Base-by-base conservation (phyloP, 129 eudicot species). In the Glebionis coronaria region DNA sequence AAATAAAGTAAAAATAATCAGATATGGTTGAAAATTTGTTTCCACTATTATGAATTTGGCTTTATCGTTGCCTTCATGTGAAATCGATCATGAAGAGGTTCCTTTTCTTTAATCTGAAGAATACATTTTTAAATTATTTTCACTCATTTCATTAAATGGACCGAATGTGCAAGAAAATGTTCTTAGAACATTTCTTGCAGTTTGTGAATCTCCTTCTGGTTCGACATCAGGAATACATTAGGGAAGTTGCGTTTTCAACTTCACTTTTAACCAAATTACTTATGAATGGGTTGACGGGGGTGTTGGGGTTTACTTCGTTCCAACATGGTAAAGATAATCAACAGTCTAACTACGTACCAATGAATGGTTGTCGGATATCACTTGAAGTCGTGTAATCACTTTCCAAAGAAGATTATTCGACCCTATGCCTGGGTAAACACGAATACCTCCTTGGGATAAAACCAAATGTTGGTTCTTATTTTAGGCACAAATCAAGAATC, bases 41-140 rank as follows among this genome's bases (percentile, higher is more conserved):
- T 72, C 73, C 44, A 80, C 75, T 1, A 73, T 80, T 47, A 69
- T 73, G 82, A 77, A 83, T 59, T 73, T 83, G 60, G 85, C 88
- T 4, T 55, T 70, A 44, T 73, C 80, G 16, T 69, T 69, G 28
- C 68, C 46, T 49, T 66, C 60, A n/a, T 64, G 27, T 31, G 76
- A 72, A 69, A 44, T 44, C 9, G 75, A 59, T 50, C 59, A 63
- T 1, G 46, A 5, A 25, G 60, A 68, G 68, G 40, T 70, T 25
- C 51, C 49, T 1, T 71, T 84, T 47, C 47, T 80, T 28, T 73
- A 77, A 63, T 73, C 85, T 12, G 81, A 84, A 61, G 85, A 84
- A 54, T 85, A 77, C 42, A 73, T 78, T 62, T 84, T 80, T 68
- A 77, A 84, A 44, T 82, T 84, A 13, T 78, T 81, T 60, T 84